Evolutionary conservation across 345 rosid species (phyloP).

Genomic region (Citrus reticulata): DNA sequence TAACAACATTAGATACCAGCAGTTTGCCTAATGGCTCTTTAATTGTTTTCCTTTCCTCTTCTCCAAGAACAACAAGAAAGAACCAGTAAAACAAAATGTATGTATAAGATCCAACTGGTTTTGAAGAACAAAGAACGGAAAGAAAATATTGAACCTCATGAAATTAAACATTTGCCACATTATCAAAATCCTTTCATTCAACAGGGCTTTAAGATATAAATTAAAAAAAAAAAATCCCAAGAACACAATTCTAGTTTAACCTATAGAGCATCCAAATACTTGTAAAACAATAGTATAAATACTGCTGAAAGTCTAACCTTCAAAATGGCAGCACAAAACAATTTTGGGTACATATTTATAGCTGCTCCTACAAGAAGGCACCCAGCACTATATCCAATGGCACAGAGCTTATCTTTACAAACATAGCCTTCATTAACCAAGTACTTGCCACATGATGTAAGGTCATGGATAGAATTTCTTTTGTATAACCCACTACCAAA

Average conservation of each 20-base stretch:
- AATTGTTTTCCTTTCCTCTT: too few relatives aligned
- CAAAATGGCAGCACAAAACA: conserved; percentile 68
- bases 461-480: conserved; percentile 69
- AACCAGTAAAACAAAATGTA: not conserved
- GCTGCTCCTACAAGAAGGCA: conserved; percentile 74
- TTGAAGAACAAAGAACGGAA: not conserved
- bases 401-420: conserved; percentile 55
- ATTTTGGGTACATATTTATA: conserved; percentile 56
- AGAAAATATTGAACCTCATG: not conserved
- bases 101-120: not conserved
- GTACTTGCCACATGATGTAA: conserved; percentile 52
- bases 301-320: conserved; percentile 46
- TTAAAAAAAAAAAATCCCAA: not conserved
- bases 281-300: not conserved
- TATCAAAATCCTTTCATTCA: not conserved
- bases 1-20: not conserved
- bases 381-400: conserved; percentile 78
- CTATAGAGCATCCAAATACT: not conserved
- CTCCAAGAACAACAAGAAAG: not conserved
- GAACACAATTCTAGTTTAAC: not conserved
- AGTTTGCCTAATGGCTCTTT: not conserved
- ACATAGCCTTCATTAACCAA: conserved; percentile 66
- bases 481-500: conserved; percentile 59
- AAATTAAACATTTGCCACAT: not conserved
- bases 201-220: not conserved